Conservation (phyloP, 352 stramenopile species). For the Phytophthora pinifolia region DNA sequence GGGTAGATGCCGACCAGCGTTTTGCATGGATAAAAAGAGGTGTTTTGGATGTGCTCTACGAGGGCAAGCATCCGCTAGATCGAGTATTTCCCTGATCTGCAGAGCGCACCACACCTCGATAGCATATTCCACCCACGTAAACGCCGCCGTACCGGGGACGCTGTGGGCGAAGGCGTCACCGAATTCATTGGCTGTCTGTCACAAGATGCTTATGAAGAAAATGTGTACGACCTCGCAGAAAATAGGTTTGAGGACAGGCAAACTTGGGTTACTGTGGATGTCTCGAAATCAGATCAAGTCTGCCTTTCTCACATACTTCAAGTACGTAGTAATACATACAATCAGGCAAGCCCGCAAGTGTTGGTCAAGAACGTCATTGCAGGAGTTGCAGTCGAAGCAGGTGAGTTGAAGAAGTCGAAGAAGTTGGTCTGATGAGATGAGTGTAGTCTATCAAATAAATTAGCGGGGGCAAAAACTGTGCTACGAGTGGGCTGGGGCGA, state of each 20-base stretch:
- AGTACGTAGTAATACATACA: neutral
- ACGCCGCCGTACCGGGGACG: neutral
- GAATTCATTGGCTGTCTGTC: no score
- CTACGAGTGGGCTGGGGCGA: constrained; percentile 11
- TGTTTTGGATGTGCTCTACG: constrained; percentile 6
- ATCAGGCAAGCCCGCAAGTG: constrained; percentile 1
- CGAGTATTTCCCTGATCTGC: constrained; percentile 10
- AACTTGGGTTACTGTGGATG: no score
- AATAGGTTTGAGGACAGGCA: no score
- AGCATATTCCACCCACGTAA: neutral
- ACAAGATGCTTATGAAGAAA: no score
- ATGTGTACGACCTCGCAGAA: no score
- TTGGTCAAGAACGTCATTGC: constrained; percentile 5
- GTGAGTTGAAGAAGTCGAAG: no score
- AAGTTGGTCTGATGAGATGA: no score
- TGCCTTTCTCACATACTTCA: no score
- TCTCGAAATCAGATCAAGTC: no score
- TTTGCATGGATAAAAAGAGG: constrained; percentile 5
- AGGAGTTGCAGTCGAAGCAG: neutral
- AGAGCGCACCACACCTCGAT: neutral
- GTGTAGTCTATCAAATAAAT: constrained; percentile 29
- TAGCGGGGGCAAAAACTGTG: constrained; percentile 20
- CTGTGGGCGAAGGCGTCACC: no score
- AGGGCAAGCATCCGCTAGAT: constrained; percentile 9
- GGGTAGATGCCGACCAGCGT: constrained; percentile 11